Base-by-base conservation (phyloP, 257 asterid species). In the Capsicum chinense region DNA sequence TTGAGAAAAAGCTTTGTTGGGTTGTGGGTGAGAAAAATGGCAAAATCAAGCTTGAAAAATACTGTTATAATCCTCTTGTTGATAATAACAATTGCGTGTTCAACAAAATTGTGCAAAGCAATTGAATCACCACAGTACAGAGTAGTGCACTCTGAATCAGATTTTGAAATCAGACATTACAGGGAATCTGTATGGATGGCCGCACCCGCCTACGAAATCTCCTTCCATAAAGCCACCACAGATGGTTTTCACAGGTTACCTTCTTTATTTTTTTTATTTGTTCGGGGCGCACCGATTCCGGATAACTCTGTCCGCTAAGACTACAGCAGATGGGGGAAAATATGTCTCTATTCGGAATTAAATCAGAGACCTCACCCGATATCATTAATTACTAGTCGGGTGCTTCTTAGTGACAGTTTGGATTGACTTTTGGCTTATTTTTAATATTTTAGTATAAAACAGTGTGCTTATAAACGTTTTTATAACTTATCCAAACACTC, bases 81-180 rank as follows among this genome's bases (percentile, higher is more conserved):
- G 14, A 26, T 11, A 1, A 33, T 7, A 6, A 33, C 15, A 0
- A 54, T 33, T 78, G 15, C 50, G 2, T 54, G 9, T 54, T 54
- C 33, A 15, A 4, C 50, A 5, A 16, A 52, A 1, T 14, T 76
- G 5, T 52, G 87, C 89, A 88, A 83, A 68, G 87, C 86, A 37
- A 84, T 84, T 14, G 98, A 95, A 83, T 93, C 98, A 4, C 98
- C 98, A 0, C 85, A 91, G 88, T 95, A 88, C 86, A 89, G 87
- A 63, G 92, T 92, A 67, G 87, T 91, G 85, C 98, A 95, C 87
- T 85, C 93, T 15, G 98, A 95, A 87, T 93, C 98, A 9, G 95
- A 93, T 86, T 95, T 93, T 80, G 98, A 95, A 88, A 88, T 95
- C 66, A 90, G 98, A 89, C 90, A 86, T 74, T 95, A 95, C 90